Conservation (phyloP, 768 basidiomycete species). For the Rubroboletus pulcherrimus region DNA sequence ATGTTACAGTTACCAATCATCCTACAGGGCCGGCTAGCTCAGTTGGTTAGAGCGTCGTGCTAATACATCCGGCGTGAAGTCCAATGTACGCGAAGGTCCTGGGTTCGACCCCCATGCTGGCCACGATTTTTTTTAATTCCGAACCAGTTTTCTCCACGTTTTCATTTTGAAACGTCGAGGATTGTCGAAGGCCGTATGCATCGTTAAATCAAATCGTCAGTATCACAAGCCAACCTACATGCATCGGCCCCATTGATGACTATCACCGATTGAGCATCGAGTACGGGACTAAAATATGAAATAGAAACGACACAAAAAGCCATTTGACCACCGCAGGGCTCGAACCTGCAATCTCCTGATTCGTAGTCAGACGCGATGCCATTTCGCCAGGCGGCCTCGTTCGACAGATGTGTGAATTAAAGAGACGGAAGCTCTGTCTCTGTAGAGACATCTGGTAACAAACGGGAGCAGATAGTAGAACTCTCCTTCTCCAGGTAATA, state of each 20-base stretch:
- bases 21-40: conserved; percentile 73
- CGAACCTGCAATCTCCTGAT: conserved; percentile 95
- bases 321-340: conserved; percentile 78
- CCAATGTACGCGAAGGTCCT: conserved; percentile 33
- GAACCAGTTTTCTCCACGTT: neutral
- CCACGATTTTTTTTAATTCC: conserved; percentile 17
- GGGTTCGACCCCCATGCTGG: conserved; percentile 41
- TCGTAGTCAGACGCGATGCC: conserved; percentile 94
- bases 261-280: neutral
- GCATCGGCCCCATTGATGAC: neutral
- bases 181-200: neutral
- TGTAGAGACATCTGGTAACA: neutral
- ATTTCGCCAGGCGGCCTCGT: conserved; percentile 82
- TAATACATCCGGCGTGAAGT: conserved; percentile 34
- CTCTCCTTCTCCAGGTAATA: neutral
- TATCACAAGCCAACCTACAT: neutral
- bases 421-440: neutral
- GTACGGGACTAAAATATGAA: neutral
- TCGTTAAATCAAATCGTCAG: neutral
- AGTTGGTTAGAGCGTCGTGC: conserved; percentile 93
- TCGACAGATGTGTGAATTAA: accelerated
- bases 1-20: too few relatives aligned
- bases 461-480: neutral
- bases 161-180: neutral
- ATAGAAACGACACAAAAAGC: neutral